Evolutionary conservation across 192 early-diverging fungal genomes (phyloP).

Genomic region (Coemansia biformis): DNA sequence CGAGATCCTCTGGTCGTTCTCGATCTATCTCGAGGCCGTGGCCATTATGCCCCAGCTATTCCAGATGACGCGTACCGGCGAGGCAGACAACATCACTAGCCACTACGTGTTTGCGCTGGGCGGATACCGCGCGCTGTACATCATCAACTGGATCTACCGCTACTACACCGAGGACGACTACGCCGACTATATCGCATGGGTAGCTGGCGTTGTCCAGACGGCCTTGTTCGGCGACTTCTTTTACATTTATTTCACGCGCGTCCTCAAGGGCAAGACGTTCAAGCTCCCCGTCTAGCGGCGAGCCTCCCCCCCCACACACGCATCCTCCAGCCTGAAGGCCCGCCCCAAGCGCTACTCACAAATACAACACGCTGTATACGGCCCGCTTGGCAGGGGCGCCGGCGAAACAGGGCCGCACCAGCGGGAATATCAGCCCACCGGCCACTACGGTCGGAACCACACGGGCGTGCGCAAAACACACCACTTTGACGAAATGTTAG

Average conservation of each 20-base stretch:
- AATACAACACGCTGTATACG: too few relatives aligned
- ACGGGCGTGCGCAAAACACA: too few relatives aligned
- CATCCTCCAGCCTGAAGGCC: neutral
- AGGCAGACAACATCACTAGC: slow-evolving; percentile 98
- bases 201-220: slow-evolving; percentile 91
- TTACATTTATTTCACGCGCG: slow-evolving; percentile 84
- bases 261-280: slow-evolving; percentile 46
- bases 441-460: too few relatives aligned
- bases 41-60: slow-evolving; percentile 98
- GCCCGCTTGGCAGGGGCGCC: too few relatives aligned
- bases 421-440: neutral
- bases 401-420: too few relatives aligned
- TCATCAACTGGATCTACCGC: slow-evolving; percentile 95
- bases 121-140: slow-evolving; percentile 80
- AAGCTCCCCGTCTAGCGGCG: slow-evolving; percentile 53
- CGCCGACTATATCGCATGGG: slow-evolving; percentile 80
- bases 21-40: slow-evolving; percentile 91
- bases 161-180: slow-evolving; percentile 65
- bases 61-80: slow-evolving; percentile 93
- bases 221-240: slow-evolving; percentile 96
- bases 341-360: neutral
- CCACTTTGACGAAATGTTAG: too few relatives aligned
- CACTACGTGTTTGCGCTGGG: slow-evolving; percentile 98
- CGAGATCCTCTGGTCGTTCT: slow-evolving; percentile 95
- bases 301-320: too few relatives aligned